phyloP scores from a whole-genome alignment of 257 asterid genomes.

The Anisodus tanguticus region DNA sequence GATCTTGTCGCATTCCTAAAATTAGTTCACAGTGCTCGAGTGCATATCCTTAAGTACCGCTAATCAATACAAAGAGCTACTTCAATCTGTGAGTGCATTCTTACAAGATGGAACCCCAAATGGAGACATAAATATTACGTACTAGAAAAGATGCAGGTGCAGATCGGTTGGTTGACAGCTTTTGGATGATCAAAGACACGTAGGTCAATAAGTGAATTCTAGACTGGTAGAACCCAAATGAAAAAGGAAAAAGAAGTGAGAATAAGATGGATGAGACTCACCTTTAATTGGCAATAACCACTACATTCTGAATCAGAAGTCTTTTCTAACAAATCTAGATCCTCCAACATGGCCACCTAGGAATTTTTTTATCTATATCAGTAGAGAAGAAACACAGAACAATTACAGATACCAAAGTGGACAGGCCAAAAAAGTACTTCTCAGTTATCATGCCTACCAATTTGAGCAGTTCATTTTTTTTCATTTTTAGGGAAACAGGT shows the following conservation, averaged over 20 bases:
- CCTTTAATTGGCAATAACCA: slow-evolving; percentile 73
- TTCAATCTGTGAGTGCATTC: not conserved
- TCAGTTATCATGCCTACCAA: slow-evolving; percentile 17
- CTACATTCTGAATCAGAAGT: slow-evolving; percentile 60
- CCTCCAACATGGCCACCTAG: slow-evolving; percentile 57
- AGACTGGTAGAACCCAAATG: slow-evolving; percentile 13
- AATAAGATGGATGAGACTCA: slow-evolving; percentile 37
- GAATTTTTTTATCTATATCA: slow-evolving; percentile 6
- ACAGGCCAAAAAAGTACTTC: slow-evolving; percentile 28
- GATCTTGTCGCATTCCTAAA: not conserved
- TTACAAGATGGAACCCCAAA: slow-evolving; percentile 8
- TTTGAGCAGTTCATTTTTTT: not conserved
- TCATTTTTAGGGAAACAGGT: not conserved
- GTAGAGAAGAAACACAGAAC: slow-evolving; percentile 38
- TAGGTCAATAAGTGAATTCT: not conserved
- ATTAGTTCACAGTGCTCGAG: slow-evolving; percentile 4
- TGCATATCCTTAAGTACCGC: not conserved
- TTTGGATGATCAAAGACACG: not conserved
- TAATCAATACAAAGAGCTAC: not conserved
- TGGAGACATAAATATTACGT: not conserved
- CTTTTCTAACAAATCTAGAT: slow-evolving; percentile 41
- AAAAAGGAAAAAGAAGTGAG: not conserved
- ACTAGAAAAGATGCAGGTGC: slow-evolving; percentile 8
- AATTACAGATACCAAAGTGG: slow-evolving; percentile 33
- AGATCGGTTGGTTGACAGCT: not conserved